Evolutionary conservation across 2,329 filamentous ascomycete species (phyloP).

Genomic region (Stemphylium beticola): DNA sequence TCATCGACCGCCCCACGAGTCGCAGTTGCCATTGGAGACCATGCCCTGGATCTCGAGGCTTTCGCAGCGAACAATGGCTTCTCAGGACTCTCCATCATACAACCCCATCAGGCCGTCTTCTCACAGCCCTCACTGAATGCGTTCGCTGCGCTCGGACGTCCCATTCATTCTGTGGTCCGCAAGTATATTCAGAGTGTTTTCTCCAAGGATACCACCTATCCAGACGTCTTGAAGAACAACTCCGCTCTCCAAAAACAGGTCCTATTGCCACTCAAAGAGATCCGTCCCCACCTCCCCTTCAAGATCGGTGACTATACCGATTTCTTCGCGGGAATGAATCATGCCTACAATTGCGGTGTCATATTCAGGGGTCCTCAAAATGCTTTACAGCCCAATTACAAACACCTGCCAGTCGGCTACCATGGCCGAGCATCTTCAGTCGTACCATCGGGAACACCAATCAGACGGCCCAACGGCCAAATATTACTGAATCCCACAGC

Average conservation of each 20-base stretch:
- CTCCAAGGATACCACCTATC: slow-evolving; percentile 62
- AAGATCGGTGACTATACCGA: slow-evolving; percentile 83
- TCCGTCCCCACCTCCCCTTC: slow-evolving; percentile 75
- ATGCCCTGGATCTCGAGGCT: slow-evolving; percentile 71
- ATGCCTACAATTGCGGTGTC: slow-evolving; percentile 74
- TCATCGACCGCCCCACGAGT: slow-evolving; percentile 63
- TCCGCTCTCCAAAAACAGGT: slow-evolving; percentile 61
- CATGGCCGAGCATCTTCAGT: slow-evolving; percentile 79
- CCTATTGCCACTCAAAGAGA: slow-evolving; percentile 64
- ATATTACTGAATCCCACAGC: slow-evolving; percentile 69
- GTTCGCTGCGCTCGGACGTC: slow-evolving; percentile 74
- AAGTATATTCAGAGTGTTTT: slow-evolving; percentile 73
- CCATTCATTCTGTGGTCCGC: slow-evolving; percentile 71
- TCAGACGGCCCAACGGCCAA: slow-evolving; percentile 77
- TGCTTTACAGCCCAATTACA: slow-evolving; percentile 82
- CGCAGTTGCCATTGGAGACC: slow-evolving; percentile 74
- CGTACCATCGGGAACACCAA: slow-evolving; percentile 74
- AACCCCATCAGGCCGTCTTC: slow-evolving; percentile 67
- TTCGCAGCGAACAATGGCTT: slow-evolving; percentile 68
- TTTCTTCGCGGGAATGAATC: slow-evolving; percentile 81
- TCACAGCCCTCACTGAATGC: slow-evolving; percentile 70
- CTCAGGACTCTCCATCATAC: slow-evolving; percentile 61
- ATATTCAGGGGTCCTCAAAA: slow-evolving; percentile 76
- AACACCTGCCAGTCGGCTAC: slow-evolving; percentile 80
- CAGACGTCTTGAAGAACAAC: slow-evolving; percentile 69